Evolutionary conservation across 345 rosid genomes (phyloP).

Genomic region (Euclidium syriacum): DNA sequence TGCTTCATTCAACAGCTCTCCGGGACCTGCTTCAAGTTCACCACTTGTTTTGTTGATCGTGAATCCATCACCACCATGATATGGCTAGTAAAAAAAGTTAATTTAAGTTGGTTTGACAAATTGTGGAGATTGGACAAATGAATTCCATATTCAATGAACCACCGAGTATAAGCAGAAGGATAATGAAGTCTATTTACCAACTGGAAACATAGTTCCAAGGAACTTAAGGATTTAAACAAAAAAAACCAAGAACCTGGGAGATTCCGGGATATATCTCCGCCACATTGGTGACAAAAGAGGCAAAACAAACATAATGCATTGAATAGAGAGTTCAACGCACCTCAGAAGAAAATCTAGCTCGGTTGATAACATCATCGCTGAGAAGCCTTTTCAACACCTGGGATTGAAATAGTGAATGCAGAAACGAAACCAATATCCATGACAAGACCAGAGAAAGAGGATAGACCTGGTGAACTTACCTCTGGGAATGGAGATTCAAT

Average conservation of each 20-base stretch:
- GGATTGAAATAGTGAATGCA: not conserved
- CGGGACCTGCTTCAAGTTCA: conserved; percentile 58
- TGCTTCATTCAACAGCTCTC: conserved; percentile 74
- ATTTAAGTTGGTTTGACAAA: not conserved
- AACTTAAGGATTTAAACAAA: not conserved
- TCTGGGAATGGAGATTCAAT: conserved; percentile 95
- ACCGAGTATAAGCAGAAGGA: not conserved
- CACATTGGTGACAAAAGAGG: not conserved
- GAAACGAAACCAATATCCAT: not conserved
- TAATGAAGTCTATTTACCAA: not conserved
- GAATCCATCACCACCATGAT: conserved; percentile 55
- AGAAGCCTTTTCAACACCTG: conserved; percentile 86
- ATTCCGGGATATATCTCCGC: not conserved
- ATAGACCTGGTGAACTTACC: conserved; percentile 35
- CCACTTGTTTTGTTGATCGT: conserved; percentile 63
- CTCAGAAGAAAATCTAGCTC: conserved; percentile 69
- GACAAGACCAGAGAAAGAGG: conserved; percentile 8
- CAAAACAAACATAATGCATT: not conserved
- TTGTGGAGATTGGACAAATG: not conserved
- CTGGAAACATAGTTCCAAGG: not conserved
- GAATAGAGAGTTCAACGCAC: conserved; percentile 36
- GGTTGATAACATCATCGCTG: conserved; percentile 56
- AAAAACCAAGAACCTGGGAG: not conserved
- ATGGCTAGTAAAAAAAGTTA: conserved; percentile 33
- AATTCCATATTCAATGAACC: conserved; percentile 1